Percentiles rank a stretch among this genome's conserved stretches.
Evolutionary conservation across 176 grass and related monocot genomes (phyloP).

Genomic region (Rhynchospora breviuscula): DNA sequence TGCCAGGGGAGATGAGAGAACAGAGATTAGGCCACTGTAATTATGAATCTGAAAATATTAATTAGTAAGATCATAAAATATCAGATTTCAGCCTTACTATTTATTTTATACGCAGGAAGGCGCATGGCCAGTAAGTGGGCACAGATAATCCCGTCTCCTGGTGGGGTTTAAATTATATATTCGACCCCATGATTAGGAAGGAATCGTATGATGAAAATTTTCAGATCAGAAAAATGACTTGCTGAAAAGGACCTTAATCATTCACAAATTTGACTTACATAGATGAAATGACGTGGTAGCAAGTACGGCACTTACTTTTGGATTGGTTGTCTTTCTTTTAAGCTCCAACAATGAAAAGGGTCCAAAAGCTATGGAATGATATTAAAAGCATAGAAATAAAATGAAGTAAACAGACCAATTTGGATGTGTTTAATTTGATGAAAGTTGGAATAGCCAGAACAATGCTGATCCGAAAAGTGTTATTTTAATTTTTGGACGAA

Average conservation of each 20-base stretch:
- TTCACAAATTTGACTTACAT: slow-evolving; percentile 11
- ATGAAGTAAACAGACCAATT: not conserved
- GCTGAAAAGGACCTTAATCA: slow-evolving; percentile 19
- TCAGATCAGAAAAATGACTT: slow-evolving; percentile 19
- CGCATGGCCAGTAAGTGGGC: not conserved
- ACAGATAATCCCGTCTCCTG: not conserved
- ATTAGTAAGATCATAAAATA: not conserved
- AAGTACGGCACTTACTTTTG: slow-evolving; percentile 10
- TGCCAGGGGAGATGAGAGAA: not conserved
- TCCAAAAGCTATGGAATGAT: not conserved
- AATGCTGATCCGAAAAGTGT: no score
- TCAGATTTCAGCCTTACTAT: not conserved
- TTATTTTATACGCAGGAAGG: not conserved
- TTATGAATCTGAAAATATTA: not conserved
- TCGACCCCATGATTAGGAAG: slow-evolving; percentile 10
- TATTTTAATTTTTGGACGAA: no score
- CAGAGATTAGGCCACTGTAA: not conserved
- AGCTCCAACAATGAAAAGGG: not conserved
- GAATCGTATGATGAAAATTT: not conserved
- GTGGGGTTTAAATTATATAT: not conserved
- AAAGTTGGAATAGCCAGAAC: no score
- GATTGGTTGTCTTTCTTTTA: slow-evolving; percentile 18
- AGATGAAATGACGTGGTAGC: not conserved
- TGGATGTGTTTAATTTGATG: no score
- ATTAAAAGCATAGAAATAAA: not conserved